Conservation (phyloP, 371 early-diverging fungal genomes). For the Syncephalastrum racemosum region DNA sequence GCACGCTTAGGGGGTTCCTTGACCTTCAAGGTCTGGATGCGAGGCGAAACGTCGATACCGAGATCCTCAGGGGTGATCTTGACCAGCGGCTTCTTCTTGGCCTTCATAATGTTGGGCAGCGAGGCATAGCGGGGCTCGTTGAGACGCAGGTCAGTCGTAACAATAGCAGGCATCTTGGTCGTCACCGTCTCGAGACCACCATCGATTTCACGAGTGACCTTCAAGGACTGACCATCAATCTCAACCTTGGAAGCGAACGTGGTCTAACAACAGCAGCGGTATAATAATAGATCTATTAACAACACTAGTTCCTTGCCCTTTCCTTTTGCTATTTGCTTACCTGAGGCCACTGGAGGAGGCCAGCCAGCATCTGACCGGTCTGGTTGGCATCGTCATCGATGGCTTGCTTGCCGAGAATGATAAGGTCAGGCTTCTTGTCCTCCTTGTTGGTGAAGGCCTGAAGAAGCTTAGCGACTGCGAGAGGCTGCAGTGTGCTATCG, state of each 20-base stretch:
- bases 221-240: constrained; percentile 66
- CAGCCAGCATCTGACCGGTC: constrained; percentile 98
- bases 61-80: constrained; percentile 81
- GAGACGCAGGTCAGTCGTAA: constrained; percentile 95
- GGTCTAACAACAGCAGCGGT: too few relatives aligned
- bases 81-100: constrained; percentile 96
- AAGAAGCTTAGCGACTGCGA: constrained; percentile 92
- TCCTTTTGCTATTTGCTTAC: constrained; percentile 37
- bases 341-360: constrained; percentile 93
- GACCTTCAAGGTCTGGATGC: constrained; percentile 84
- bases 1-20: constrained; percentile 93
- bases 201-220: constrained; percentile 95
- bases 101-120: constrained; percentile 97
- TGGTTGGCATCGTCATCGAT: constrained; percentile 98
- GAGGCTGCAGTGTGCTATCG: constrained; percentile 72
- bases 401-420: constrained; percentile 98
- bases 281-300: constrained; percentile 10
- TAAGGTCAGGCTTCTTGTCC: constrained; percentile 81
- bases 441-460: constrained; percentile 88
- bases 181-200: constrained; percentile 95
- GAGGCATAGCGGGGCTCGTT: constrained; percentile 97
- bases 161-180: constrained; percentile 84
- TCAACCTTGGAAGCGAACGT: constrained; percentile 97
- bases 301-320: background rate
- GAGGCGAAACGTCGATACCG: constrained; percentile 83